Evolutionary conservation across 768 basidiomycete species (phyloP).

Genomic region (Scleroderma bovista): DNA sequence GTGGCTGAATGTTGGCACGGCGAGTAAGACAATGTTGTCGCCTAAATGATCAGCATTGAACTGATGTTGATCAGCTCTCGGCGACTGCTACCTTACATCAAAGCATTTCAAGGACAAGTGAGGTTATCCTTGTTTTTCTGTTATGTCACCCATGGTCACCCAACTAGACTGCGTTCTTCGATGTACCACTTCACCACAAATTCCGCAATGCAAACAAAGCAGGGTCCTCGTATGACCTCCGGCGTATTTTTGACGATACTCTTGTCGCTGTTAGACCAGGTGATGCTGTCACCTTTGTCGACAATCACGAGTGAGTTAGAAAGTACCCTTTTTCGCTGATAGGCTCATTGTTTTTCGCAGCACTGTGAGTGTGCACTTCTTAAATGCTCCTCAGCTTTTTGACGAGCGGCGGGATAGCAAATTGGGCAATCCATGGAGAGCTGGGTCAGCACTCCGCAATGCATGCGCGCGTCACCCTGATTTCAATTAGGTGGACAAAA

Average conservation of each 20-base stretch:
- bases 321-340: background rate
- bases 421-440: slow-evolving; percentile 75
- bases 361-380: slow-evolving; percentile 45
- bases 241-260: slow-evolving; percentile 65
- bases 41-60: background rate
- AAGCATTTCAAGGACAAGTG: slow-evolving; percentile 62
- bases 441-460: slow-evolving; percentile 49
- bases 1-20: slow-evolving; percentile 82
- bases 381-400: background rate
- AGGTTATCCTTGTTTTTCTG: background rate
- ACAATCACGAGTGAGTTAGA: slow-evolving; percentile 76
- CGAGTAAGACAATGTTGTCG: slow-evolving; percentile 38
- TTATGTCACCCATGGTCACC: slow-evolving; percentile 1
- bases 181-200: slow-evolving; percentile 84
- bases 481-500: slow-evolving; percentile 48
- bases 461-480: background rate
- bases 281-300: slow-evolving; percentile 87
- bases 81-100: slow-evolving; percentile 51
- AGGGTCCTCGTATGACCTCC: slow-evolving; percentile 66
- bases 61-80: slow-evolving; percentile 34
- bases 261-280: slow-evolving; percentile 62
- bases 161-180: slow-evolving; percentile 77
- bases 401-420: slow-evolving; percentile 35
- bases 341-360: slow-evolving; percentile 28
- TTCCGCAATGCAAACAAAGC: slow-evolving; percentile 71